phyloP scores from a whole-genome alignment of 176 grass and related monocot species.

The Puccinellia tenuiflora region DNA sequence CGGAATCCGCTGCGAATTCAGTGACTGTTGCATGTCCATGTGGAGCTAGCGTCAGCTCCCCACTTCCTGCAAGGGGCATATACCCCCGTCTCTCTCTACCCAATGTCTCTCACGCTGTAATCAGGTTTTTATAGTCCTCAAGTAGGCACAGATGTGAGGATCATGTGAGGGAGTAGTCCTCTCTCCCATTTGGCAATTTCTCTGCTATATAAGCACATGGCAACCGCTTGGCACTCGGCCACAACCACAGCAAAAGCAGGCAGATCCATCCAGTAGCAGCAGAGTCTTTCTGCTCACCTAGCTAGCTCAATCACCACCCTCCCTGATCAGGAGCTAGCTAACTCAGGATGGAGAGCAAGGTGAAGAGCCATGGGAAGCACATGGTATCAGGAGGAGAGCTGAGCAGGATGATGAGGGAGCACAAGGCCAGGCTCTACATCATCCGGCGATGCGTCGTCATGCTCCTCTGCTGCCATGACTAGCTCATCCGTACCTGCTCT shows the following conservation, averaged over 20 bases:
- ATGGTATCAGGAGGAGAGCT: neutral
- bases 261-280: constrained; percentile 12
- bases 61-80: neutral
- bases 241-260: constrained; percentile 11
- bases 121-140: neutral
- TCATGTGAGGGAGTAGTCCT: neutral
- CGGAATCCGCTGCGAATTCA: neutral
- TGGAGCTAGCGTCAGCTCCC: neutral
- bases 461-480: constrained; percentile 66
- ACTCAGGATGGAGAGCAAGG: constrained; percentile 25
- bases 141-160: neutral
- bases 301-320: neutral
- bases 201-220: constrained; percentile 28
- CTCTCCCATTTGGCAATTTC: neutral
- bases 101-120: neutral
- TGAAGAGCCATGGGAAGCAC: constrained; percentile 17
- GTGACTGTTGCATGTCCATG: neutral
- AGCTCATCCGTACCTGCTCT: neutral
- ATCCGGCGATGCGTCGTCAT: constrained; percentile 56
- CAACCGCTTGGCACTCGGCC: constrained; percentile 5
- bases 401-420: constrained; percentile 43
- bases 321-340: neutral
- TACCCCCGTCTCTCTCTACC: neutral
- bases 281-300: neutral
- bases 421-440: constrained; percentile 47